A percentile compares a stretch with the other conserved stretches of the same genome.
Conservation (phyloP, 768 basidiomycete genomes). For the Russula sp. region DNA sequence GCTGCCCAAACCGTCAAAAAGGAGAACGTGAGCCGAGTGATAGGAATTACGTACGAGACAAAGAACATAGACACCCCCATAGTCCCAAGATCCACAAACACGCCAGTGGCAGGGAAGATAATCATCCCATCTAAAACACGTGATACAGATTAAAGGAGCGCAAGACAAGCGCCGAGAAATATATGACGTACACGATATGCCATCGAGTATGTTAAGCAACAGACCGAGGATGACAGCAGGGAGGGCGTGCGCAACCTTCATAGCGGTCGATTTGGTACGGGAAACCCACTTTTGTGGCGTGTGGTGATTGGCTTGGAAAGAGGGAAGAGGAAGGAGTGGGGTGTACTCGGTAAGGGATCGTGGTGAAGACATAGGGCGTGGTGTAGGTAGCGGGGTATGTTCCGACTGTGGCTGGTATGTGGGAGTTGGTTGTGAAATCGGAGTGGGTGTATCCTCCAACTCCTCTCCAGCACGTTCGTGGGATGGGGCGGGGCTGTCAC, state of each 20-base stretch:
- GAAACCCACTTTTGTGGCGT: constrained; percentile 10
- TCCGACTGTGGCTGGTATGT: not conserved
- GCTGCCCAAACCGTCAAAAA: constrained; percentile 28
- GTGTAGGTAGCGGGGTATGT: not conserved
- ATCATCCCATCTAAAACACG: constrained; percentile 79
- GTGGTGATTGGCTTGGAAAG: constrained; percentile 2
- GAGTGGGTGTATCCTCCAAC: not conserved
- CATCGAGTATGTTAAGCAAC: constrained; percentile 87
- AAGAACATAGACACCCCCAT: constrained; percentile 97
- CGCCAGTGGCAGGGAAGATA: constrained; percentile 78
- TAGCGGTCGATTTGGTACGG: not conserved
- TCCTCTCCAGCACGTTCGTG: constrained; percentile 8
- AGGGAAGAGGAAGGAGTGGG: constrained; percentile 12
- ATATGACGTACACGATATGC: constrained; percentile 68
- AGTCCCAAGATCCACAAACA: constrained; percentile 75
- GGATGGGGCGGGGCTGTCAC: constrained; percentile 12
- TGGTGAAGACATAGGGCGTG: not conserved
- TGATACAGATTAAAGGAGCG: not conserved
- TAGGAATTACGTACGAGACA: constrained; percentile 46
- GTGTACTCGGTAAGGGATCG: constrained; percentile 14
- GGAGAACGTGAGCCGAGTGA: not conserved
- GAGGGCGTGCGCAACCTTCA: constrained; percentile 36
- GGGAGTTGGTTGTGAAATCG: not conserved
- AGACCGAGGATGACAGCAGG: constrained; percentile 82
- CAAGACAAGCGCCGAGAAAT: not conserved